phyloP scores from a whole-genome alignment of 1,139 yeast genomes.

The Nematodospora anomalae region DNA sequence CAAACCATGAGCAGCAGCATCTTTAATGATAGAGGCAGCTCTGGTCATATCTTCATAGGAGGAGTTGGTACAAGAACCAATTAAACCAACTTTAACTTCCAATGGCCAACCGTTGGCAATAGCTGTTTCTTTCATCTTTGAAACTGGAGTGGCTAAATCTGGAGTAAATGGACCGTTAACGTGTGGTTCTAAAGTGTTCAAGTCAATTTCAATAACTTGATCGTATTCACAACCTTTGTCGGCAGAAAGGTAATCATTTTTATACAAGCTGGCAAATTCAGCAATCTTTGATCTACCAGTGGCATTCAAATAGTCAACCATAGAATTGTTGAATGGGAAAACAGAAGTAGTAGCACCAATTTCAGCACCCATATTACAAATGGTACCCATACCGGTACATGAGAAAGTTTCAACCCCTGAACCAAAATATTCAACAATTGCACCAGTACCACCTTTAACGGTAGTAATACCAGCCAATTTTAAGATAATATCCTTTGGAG shows the following conservation, averaged over 20 bases:
- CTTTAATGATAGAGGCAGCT: slow-evolving; percentile 81
- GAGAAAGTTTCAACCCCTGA: slow-evolving; percentile 84
- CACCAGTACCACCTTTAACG: slow-evolving; percentile 98
- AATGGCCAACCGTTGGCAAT: slow-evolving; percentile 77
- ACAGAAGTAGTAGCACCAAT: slow-evolving; percentile 97
- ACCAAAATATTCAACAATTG: slow-evolving; percentile 92
- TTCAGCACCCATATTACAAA: slow-evolving; percentile 99
- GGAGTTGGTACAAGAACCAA: slow-evolving; percentile 97
- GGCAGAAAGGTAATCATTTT: slow-evolving; percentile 77
- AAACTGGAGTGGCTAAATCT: slow-evolving; percentile 84
- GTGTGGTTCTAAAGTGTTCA: slow-evolving; percentile 77
- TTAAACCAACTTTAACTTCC: slow-evolving; percentile 81
- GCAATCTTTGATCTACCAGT: slow-evolving; percentile 85
- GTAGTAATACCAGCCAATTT: slow-evolving; percentile 86
- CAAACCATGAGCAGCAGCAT: slow-evolving; percentile 82
- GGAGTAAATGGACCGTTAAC: slow-evolving; percentile 96
- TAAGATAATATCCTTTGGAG: slow-evolving; percentile 95
- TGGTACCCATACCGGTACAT: slow-evolving; percentile 99
- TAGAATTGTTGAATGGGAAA: slow-evolving; percentile 93
- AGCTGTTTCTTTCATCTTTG: slow-evolving; percentile 65
- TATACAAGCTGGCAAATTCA: slow-evolving; percentile 73
- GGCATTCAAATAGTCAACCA: slow-evolving; percentile 86
- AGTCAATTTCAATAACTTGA: slow-evolving; percentile 75
- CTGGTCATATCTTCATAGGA: slow-evolving; percentile 98
- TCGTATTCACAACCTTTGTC: slow-evolving; percentile 85